A percentile compares a stretch with the other conserved stretches of the same genome.
phyloP scores from a whole-genome alignment of 139 green algal genomes.

The Micractinium sp. region DNA sequence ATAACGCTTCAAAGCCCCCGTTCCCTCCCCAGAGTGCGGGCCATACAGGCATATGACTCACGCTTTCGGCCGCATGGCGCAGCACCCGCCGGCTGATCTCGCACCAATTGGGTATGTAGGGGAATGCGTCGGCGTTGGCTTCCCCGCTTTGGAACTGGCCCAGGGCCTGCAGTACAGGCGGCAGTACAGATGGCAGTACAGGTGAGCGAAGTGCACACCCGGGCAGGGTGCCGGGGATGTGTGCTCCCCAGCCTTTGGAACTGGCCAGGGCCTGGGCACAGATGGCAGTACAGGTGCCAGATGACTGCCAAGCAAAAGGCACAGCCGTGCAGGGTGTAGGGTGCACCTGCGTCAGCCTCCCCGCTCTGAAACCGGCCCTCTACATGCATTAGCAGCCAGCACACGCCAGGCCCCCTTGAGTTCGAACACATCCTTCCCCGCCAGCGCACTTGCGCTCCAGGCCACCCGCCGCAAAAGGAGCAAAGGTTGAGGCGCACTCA shows the following conservation, averaged over 20 bases:
- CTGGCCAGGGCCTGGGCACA: constrained; percentile 2
- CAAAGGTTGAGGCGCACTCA: background rate
- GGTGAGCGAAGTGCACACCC: too few species aligned
- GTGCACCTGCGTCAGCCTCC: too few species aligned
- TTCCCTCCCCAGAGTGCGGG: background rate
- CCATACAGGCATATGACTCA: background rate
- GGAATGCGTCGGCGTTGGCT: background rate
- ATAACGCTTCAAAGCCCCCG: background rate
- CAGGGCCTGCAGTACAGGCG: background rate
- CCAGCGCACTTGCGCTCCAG: too few species aligned
- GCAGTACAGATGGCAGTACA: background rate
- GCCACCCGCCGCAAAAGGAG: too few species aligned
- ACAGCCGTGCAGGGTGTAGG: background rate
- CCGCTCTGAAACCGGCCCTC: too few species aligned
- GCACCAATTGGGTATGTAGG: background rate
- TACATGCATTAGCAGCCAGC: too few species aligned
- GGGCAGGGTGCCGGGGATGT: too few species aligned
- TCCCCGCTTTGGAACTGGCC: background rate
- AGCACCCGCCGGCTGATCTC: constrained; percentile 12
- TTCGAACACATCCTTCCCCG: too few species aligned
- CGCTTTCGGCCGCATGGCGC: background rate
- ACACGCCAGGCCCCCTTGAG: too few species aligned
- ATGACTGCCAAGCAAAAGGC: too few species aligned
- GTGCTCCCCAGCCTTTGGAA: too few species aligned
- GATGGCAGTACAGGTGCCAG: too few species aligned